Conservation (phyloP, 2,329 filamentous ascomycete genomes). For the Phaeosphaeriaceae sp. region DNA sequence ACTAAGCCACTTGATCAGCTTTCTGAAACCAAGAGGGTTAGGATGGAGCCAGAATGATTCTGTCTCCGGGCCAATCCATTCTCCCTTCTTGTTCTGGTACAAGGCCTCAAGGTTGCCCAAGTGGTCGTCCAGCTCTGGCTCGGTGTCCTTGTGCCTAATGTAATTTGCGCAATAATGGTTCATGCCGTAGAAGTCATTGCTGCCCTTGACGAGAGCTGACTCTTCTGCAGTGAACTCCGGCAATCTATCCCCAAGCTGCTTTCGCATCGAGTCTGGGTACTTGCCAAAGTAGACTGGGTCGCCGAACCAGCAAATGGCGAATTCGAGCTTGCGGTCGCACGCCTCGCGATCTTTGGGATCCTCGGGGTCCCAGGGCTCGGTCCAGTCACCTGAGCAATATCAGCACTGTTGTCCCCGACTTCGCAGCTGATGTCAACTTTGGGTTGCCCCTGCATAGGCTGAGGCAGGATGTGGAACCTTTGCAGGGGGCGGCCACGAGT, state of each 20-base stretch:
- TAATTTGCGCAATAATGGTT: conserved; percentile 93
- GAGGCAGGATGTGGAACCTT: conserved; percentile 23
- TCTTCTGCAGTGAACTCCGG: conserved; percentile 79
- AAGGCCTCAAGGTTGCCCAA: conserved; percentile 77
- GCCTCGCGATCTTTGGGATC: conserved; percentile 79
- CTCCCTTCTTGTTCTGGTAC: conserved; percentile 73
- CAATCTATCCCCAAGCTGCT: conserved; percentile 79
- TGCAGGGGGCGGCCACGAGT: conserved; percentile 11
- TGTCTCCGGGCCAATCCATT: conserved; percentile 80
- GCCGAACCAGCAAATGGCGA: conserved; percentile 86
- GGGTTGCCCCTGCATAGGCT: conserved; percentile 11
- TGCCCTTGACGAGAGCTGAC: conserved; percentile 75
- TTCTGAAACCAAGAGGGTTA: conserved; percentile 76
- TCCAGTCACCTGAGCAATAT: conserved; percentile 68
- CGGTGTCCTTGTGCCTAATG: conserved; percentile 73
- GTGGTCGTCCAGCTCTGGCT: conserved; percentile 70
- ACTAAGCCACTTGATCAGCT: conserved; percentile 64
- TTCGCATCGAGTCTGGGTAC: conserved; percentile 83
- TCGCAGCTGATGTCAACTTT: conserved; percentile 10
- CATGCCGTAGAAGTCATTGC: conserved; percentile 94
- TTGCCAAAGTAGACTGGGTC: conserved; percentile 86
- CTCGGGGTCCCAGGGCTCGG: conserved; percentile 81
- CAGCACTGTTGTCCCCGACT: conserved; percentile 15
- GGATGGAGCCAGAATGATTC: conserved; percentile 83
- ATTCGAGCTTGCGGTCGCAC: conserved; percentile 81